Base-by-base conservation (phyloP, 768 basidiomycete genomes). In the Auriscalpium microsporum region DNA sequence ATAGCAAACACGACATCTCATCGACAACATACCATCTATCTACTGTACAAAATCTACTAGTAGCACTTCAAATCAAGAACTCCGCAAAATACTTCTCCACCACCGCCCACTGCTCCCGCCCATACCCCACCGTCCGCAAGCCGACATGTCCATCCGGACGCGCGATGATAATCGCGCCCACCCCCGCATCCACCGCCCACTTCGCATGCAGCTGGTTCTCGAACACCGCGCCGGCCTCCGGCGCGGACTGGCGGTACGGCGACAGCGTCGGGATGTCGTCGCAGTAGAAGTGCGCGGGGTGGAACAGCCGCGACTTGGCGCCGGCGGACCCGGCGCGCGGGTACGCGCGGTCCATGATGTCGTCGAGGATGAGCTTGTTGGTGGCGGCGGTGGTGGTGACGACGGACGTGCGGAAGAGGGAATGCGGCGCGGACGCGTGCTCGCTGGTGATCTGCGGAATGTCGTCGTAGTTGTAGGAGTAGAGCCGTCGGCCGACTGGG, bases 381-480 rank as follows among this genome's bases (percentile, higher is more conserved):
- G 47, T 7, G 36, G 48, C n/a, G 28, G 54, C 33, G 21, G 46
- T 49, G 16, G 47, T 55, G 34, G 54, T 50, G 34, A 55, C 38
- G 36, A 55, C 48, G 6, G 54, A 49, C 9, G 33, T 33, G 34
- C 48, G 50, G 48, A 55, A 48, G 14, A 55, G 54, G 35, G 54
- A 51, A 40, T 55, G 54, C 8, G 54, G 48, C 36, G 17, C 48
- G 3, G 48, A 34, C n/a, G 36, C 17, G 54, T 38, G 34, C 36
- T 50, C 48, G 48, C 35, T 34, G 8, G 54, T 55, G 48, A 55
- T 55, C 54, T 37, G 48, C 9, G 54, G 54, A 48, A 55, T 50
- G 42, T 55, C 54, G n/a, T 55, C 54, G 42, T 55, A 55, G 11
- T 55, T 23, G 48, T 55, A 55, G 19, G 45, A 34, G 48, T 55